Evolutionary conservation across 1,284 basidiomycete species (phyloP).

Genomic region (Austroboletus novae-zelandiae): DNA sequence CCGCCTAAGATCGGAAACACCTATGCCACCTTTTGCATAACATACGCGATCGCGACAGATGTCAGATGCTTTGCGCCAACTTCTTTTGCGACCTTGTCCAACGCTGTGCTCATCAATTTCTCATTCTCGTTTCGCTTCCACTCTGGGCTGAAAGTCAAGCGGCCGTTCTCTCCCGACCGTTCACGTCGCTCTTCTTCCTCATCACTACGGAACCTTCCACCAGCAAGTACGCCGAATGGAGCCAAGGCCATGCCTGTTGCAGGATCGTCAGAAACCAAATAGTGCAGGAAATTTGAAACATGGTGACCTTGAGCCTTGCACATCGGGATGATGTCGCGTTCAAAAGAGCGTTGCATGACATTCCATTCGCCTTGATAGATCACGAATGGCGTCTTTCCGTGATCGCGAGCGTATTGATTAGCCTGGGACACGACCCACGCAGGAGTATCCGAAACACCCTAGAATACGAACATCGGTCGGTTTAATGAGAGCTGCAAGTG

Average conservation of each 20-base stretch:
- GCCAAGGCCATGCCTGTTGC: conserved; percentile 35
- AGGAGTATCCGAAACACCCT: conserved; percentile 40
- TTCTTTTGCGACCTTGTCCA: conserved; percentile 23
- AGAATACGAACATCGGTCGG: not conserved
- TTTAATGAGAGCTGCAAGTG: not conserved
- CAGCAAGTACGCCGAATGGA: conserved; percentile 38
- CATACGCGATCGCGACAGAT: conserved; percentile 45
- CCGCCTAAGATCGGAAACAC: conserved; percentile 53
- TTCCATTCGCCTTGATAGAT: conserved; percentile 56
- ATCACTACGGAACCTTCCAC: conserved; percentile 31
- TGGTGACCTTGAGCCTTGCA: conserved; percentile 37
- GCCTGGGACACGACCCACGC: conserved; percentile 40
- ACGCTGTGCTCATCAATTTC: conserved; percentile 7
- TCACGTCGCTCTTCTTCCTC: conserved; percentile 26
- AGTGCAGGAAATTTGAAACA: not conserved
- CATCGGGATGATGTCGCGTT: conserved; percentile 56
- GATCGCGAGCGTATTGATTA: conserved; percentile 38
- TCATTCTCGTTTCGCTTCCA: conserved; percentile 32
- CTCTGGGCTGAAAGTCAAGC: conserved; percentile 4
- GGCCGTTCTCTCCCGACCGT: conserved; percentile 27
- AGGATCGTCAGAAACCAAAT: not conserved
- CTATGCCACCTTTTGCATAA: conserved; percentile 46
- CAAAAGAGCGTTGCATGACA: conserved; percentile 43
- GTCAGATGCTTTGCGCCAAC: conserved; percentile 23
- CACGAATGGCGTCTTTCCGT: conserved; percentile 48